Evolutionary conservation across 768 basidiomycete genomes (phyloP), one percentile per base, ranked within the genome.

Genomic region (Podaxis rugospora): DNA sequence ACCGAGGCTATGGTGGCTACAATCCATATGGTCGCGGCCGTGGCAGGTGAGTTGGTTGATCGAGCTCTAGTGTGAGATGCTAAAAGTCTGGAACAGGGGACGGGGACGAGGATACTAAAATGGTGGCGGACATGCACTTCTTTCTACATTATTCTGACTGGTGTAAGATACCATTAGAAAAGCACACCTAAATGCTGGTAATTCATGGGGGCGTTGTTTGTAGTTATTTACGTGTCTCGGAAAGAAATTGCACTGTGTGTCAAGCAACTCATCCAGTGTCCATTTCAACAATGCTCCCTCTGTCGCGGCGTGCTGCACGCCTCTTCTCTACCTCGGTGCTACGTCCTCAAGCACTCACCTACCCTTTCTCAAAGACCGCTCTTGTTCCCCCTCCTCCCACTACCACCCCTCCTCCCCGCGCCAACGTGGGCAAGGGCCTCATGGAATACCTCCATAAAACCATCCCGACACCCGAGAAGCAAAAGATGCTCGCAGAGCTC

Each of bases 321-420:
- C 42, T 60, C 51, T 60, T 60, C 28, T 44, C 71, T 55, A 35
- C 65, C 10, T 28, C 59, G 16, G 63, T 64, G 23, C 27, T 61
- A 7, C 58, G 61, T 16, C 51, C 63, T 37, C 52, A 62, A 27
- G 44, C 61, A 16, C 40, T 69, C 7, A 27, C 72, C 27, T 93
- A 93, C 68, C 87, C 90, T 23, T 94, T 90, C 75, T 90, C 92
- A 28, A 88, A 83, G 68, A 79, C 78, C 10, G 90, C 84, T 35
- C 77, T 88, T 36, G 74, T 84, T 32, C 80, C 79, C 18, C 75
- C 83, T 0, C 70, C 77, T 27, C 78, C 83, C 7, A 68, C 76
- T 51, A 67, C 75, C 40, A 67, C 77, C 25, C 76, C 82, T 13
- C 70, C 80, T 11, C 75, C 74, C 44, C 71, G 79, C 36, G 79